These are phyloP conservation scores for Blastomyces parvus DNA, from an alignment of 2,329 filamentous ascomycete species.

Conservation along the genomic window DNA sequence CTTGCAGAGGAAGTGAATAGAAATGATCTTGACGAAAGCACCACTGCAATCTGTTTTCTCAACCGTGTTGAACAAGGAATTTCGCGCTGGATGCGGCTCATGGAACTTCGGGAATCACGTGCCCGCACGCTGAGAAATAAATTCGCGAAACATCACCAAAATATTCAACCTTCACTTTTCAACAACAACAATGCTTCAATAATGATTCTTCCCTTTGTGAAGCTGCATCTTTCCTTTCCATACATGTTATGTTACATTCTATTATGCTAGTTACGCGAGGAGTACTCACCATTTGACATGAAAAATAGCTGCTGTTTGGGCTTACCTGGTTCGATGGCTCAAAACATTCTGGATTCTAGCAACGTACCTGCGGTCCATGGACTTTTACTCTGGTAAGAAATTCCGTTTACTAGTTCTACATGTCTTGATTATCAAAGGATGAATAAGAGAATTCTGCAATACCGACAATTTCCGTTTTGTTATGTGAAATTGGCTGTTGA, in stretches of 20 bases:
- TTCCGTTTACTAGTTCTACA: neutral
- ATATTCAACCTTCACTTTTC: neutral
- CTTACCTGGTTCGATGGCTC: neutral
- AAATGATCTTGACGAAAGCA: neutral
- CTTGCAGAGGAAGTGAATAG: neutral
- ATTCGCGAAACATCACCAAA: neutral
- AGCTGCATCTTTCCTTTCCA: neutral
- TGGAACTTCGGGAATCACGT: neutral
- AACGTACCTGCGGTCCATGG: neutral
- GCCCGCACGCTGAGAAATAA: neutral
- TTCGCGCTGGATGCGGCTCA: neutral
- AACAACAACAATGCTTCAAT: neutral
- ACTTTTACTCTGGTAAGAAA: neutral
- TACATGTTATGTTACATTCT: neutral
- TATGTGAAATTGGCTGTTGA: conserved; percentile 38
- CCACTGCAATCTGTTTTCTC: neutral
- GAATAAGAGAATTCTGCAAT: conserved; percentile 41
- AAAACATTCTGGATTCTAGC: neutral
- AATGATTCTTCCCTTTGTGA: neutral
- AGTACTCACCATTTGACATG: neutral
- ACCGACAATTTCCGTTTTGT: conserved; percentile 32
- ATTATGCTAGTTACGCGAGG: neutral
- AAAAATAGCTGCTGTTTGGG: neutral
- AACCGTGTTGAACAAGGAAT: neutral
- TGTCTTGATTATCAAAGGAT: conserved; percentile 22